Base-by-base conservation (phyloP, 148 eudicot species). In the Bassia scoparia region DNA sequence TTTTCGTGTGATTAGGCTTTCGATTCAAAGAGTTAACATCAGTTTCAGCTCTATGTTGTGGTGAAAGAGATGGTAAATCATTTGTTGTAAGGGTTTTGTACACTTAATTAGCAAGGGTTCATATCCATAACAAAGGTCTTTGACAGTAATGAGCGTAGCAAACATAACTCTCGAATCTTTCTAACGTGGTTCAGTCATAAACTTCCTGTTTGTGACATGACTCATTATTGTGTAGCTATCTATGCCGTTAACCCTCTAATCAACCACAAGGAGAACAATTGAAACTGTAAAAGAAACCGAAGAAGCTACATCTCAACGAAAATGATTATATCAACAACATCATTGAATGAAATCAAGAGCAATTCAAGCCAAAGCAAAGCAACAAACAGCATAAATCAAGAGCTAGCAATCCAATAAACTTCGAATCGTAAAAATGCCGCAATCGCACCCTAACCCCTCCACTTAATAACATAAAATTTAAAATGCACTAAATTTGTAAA, bases 11-110 rank as follows among this genome's bases (percentile, higher is more conserved):
- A 86, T 85, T 84, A 33, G 97, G 98, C 92, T 1, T 91, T 91
- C 16, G 78, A 73, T 64, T 87, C 89, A 20, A 94, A 94, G 6
- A 91, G 82, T 53, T 72, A 91, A 88, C 91, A 94, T 86, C 61
- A 24, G 68, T 43, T n/a, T 88, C 90, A 7, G 97, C 92, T 71
- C 78, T 80, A 64, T 91, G 96, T 14, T 82, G 70, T 4, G 97
- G 92, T 27, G 98, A 86, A 26, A 95, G 89, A 15, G 84, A 33
- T 6, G 98, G 98, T 23, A 95, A 79, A 68, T 95, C 98, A 27
- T 86, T 79, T 1, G 85, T 69, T 23, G 76, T 84, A 34, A 94
- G 82, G 18, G 81, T 37, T 61, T 74, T 87, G 65, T 84, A 87
- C 7, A 97, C 98, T 89, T 87, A 24, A 73, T 75, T 29, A 91